A percentile compares a stretch with the other conserved stretches of the same genome.
Evolutionary conservation across 345 rosid species (phyloP).

Genomic region (Microthlaspi erraticum): DNA sequence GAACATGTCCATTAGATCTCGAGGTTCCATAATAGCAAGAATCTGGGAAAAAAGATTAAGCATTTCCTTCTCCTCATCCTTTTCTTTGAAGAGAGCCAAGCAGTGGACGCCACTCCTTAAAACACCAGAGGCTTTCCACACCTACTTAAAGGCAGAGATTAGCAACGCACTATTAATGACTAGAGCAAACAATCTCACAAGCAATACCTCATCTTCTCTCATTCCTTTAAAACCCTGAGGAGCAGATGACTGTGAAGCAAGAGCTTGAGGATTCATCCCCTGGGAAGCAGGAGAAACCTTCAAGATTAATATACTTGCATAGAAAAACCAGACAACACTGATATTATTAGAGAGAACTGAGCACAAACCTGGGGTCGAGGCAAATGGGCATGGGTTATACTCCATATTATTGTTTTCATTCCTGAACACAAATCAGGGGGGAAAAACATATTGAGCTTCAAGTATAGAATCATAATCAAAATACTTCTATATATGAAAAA

Average conservation of each 20-base stretch:
- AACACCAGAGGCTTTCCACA: conserved; percentile 97
- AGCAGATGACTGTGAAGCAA: conserved; percentile 67
- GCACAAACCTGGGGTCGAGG: conserved; percentile 88
- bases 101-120: conserved; percentile 97
- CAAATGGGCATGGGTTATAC: conserved; percentile 96
- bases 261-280: conserved; percentile 71
- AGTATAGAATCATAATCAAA: conserved; percentile 20
- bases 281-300: conserved; percentile 63
- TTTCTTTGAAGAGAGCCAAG: conserved; percentile 96
- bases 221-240: conserved; percentile 91
- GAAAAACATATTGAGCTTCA: not conserved
- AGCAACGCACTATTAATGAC: conserved; percentile 17
- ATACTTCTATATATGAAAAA: not conserved
- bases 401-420: conserved; percentile 98
- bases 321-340: conserved; percentile 25
- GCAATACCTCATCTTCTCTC: conserved; percentile 96
- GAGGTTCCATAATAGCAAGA: conserved; percentile 95
- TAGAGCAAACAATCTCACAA: conserved; percentile 15
- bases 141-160: conserved; percentile 55
- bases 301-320: conserved; percentile 35
- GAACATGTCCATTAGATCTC: conserved; percentile 99
- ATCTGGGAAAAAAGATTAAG: conserved; percentile 86
- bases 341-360: conserved; percentile 29
- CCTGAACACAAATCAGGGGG: conserved; percentile 53
- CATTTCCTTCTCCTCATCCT: conserved; percentile 98